phyloP scores from a whole-genome alignment of 2,329 filamentous ascomycete species.

The Verticillium tricorpus region DNA sequence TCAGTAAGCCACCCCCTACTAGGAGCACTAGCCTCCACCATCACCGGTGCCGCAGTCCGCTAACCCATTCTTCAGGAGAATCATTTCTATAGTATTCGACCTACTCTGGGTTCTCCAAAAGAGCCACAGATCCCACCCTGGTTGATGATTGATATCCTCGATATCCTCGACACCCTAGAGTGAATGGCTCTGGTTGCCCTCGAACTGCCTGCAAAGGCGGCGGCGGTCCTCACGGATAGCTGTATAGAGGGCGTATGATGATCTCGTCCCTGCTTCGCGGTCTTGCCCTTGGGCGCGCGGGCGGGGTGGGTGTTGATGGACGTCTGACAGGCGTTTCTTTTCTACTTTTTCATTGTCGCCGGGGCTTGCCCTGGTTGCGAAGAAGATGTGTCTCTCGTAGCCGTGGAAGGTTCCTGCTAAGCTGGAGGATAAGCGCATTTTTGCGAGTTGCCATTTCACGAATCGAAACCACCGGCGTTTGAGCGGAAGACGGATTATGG shows the following conservation, averaged over 20 bases:
- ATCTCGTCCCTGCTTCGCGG: slow-evolving; percentile 74
- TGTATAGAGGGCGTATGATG: slow-evolving; percentile 89
- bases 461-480: too few relatives aligned
- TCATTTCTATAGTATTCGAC: slow-evolving; percentile 98
- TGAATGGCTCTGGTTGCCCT: slow-evolving; percentile 65
- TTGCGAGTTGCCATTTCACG: too few relatives aligned
- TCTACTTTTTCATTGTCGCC: slow-evolving; percentile 51
- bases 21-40: slow-evolving; percentile 3
- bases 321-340: slow-evolving; percentile 74
- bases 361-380: slow-evolving; percentile 42
- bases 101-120: slow-evolving; percentile 85
- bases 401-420: not conserved
- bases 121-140: slow-evolving; percentile 93
- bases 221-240: slow-evolving; percentile 35
- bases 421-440: not conserved
- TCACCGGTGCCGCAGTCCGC: slow-evolving; percentile 2
- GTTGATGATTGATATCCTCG: slow-evolving; percentile 89
- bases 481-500: too few relatives aligned
- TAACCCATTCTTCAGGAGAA: slow-evolving; percentile 52
- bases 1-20: slow-evolving; percentile 40
- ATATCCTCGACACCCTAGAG: slow-evolving; percentile 87
- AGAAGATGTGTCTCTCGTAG: slow-evolving; percentile 33
- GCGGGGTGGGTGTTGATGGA: slow-evolving; percentile 79
- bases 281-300: slow-evolving; percentile 73
- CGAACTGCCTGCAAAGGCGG: slow-evolving; percentile 58